Base-by-base conservation (phyloP, 2,329 filamentous ascomycete genomes). In the Epicoccum sorghinum region DNA sequence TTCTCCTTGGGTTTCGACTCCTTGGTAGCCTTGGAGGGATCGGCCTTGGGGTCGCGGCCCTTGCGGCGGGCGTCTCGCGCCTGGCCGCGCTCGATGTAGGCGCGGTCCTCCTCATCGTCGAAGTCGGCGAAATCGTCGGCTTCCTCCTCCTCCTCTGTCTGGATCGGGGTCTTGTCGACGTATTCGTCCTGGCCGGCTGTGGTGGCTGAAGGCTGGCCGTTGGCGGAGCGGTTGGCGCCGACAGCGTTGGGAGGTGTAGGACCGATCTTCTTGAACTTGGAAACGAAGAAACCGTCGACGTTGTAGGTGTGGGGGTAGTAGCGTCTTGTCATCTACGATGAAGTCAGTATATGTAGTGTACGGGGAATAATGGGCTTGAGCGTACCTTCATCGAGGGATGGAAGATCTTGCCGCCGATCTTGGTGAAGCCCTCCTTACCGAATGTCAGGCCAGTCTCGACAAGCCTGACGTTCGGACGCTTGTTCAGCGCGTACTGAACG, bases 211-310 rank as follows among this genome's bases (percentile, higher is more conserved):
- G 67, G 61, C 29, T 73, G 69, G 23, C 65, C 71, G 44, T 76
- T 75, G 49, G 60, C 51, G 68, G 58, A 52, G 35, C 62, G 62
- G 37, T 58, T 61, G 25, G 60, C 65, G 22, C 69, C 69, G 7
- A 83, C 78, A 2, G 83, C 80, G 48, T 83, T 85, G 52, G 82
- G 78, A 1, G 90, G 88, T 36, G 89, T 90, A 3, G 91, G 89
- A 0, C 86, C 93, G 13, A 86, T 86, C 83, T 99, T 99, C 78
- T 96, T 93, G 78, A 99, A 89, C 77, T 99, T 99, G 69, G 92
- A 91, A 58, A 99, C 95, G 74, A 92, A 99, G 86, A 99, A 99
- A 61, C 95, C 95, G 74, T 98, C 95, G 30, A 99, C 92, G 48
- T 74, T 74, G 68, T 71, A 73, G 7, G 70, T 67, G 59, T 74